phyloP scores from a whole-genome alignment of 148 eudicot genomes.

The Simmondsia chinensis region DNA sequence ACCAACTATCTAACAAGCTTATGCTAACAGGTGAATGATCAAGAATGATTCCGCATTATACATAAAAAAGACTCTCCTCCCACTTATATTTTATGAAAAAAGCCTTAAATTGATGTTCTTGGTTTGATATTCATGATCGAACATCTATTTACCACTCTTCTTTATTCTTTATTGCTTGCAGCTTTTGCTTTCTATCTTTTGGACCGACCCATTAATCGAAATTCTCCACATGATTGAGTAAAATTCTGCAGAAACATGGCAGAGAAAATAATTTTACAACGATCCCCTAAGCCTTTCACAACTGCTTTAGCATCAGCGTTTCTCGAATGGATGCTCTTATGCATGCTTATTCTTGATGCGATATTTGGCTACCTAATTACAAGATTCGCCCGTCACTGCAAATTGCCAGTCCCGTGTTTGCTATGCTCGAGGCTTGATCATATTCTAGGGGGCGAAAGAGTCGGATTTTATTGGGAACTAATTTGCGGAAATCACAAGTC shows the following conservation, averaged over 20 bases:
- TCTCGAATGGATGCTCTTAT: slow-evolving; percentile 73
- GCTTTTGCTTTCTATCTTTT: background rate
- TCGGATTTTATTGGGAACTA: slow-evolving; percentile 60
- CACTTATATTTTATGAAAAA: no score
- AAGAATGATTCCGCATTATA: no score
- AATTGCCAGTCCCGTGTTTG: slow-evolving; percentile 71
- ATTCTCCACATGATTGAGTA: slow-evolving; percentile 17
- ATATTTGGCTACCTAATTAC: slow-evolving; percentile 59
- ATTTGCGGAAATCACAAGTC: slow-evolving; percentile 66
- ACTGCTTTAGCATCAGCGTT: slow-evolving; percentile 48
- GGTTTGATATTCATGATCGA: no score
- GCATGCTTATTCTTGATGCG: slow-evolving; percentile 58
- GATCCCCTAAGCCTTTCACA: slow-evolving; percentile 14
- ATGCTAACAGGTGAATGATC: no score
- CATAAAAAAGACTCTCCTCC: no score
- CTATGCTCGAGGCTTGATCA: slow-evolving; percentile 91
- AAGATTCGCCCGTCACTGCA: slow-evolving; percentile 62
- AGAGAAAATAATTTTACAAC: slow-evolving; percentile 16
- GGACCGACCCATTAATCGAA: no score
- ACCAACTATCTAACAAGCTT: no score
- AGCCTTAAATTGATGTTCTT: no score
- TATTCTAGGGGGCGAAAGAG: slow-evolving; percentile 45
- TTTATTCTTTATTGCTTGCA: background rate
- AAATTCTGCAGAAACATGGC: slow-evolving; percentile 32
- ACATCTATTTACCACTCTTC: slow-evolving; percentile 2